Conservation (phyloP, 805 yeast species). For the Sugiyamaella americana region DNA sequence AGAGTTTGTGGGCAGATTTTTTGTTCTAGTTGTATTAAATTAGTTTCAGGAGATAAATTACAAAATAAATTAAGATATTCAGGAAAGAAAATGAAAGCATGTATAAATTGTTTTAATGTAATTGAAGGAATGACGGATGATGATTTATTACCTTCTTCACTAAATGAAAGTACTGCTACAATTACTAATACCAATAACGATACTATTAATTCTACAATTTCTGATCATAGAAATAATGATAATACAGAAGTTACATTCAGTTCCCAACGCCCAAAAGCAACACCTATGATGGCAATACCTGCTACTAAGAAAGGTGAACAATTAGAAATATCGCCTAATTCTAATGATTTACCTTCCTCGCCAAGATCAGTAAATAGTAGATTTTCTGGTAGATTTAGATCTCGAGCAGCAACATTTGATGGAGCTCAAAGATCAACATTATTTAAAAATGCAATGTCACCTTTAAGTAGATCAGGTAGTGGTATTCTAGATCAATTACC, state of each 20-base stretch:
- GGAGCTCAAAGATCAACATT: constrained; percentile 5
- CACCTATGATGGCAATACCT: constrained; percentile 66
- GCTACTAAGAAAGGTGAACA: constrained; percentile 76
- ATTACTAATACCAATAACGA: too few species aligned
- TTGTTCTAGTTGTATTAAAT: constrained; percentile 73
- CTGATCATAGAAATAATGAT: background rate
- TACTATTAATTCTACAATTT: background rate
- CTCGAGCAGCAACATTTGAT: constrained; percentile 17
- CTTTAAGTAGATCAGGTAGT: background rate
- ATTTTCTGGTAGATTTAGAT: constrained; percentile 6
- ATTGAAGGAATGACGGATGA: constrained; percentile 46
- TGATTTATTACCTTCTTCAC: constrained; percentile 27
- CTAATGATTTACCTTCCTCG: background rate
- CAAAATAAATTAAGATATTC: constrained; percentile 34
- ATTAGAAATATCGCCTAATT: constrained; percentile 50
- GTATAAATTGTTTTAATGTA: constrained; percentile 61
- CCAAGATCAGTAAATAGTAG: constrained; percentile 1
- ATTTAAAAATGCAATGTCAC: background rate
- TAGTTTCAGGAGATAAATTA: constrained; percentile 61
- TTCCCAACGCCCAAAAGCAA: constrained; percentile 30
- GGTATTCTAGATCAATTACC: constrained; percentile 3
- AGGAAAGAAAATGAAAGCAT: constrained; percentile 72
- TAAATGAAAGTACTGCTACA: too few species aligned
- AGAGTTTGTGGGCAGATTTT: constrained; percentile 94
- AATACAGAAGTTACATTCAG: constrained; percentile 16